Evolutionary conservation across 2,329 filamentous ascomycete species (phyloP).

Genomic region (Waltergamsia citrina): DNA sequence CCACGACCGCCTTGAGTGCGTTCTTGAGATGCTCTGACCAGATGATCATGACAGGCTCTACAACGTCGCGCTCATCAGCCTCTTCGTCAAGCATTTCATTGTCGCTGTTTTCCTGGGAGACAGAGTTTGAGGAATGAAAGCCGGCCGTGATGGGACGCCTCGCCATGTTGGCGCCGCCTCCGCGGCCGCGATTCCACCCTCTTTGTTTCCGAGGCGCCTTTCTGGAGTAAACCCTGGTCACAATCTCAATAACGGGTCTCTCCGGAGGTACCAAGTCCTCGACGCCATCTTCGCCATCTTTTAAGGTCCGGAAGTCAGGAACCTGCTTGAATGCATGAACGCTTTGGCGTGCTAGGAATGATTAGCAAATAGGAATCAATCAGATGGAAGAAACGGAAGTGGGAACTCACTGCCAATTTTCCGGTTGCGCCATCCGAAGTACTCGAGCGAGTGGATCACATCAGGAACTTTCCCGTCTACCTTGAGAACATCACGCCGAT

Average conservation of each 20-base stretch:
- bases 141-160: slow-evolving; percentile 9
- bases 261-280: slow-evolving; percentile 7
- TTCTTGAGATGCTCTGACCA: slow-evolving; percentile 34
- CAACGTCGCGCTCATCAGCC: neutral
- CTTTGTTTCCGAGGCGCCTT: too few species aligned
- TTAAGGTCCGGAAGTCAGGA: slow-evolving; percentile 6
- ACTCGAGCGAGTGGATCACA: slow-evolving; percentile 30
- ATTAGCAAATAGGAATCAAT: slow-evolving; percentile 9
- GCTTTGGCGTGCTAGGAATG: slow-evolving; percentile 23
- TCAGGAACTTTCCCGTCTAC: slow-evolving; percentile 27
- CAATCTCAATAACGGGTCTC: slow-evolving; percentile 31
- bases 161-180: neutral
- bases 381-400: neutral
- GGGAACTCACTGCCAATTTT: slow-evolving; percentile 23
- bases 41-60: slow-evolving; percentile 27
- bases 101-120: neutral
- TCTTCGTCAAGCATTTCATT: too few species aligned
- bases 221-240: slow-evolving; percentile 25
- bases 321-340: slow-evolving; percentile 24
- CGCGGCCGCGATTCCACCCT: too few species aligned
- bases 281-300: slow-evolving; percentile 6
- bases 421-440: slow-evolving; percentile 21
- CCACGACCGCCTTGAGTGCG: slow-evolving; percentile 35
- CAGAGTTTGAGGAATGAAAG: slow-evolving; percentile 15
- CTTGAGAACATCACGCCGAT: too few species aligned